phyloP scores from a whole-genome alignment of 208 protist genomes.

The Lotmaria passim region DNA sequence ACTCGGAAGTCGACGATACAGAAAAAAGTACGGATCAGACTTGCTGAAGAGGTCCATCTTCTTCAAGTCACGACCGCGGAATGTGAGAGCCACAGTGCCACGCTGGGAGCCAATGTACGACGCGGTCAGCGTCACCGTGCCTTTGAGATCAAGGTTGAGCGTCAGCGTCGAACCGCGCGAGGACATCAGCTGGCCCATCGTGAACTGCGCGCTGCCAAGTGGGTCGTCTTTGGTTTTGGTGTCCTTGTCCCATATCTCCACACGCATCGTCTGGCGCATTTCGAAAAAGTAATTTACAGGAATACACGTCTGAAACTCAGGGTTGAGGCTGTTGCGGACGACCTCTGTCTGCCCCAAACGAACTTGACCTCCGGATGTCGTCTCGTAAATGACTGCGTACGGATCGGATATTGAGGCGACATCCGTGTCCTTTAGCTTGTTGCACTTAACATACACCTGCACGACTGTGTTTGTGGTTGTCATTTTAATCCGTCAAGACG shows the following conservation, averaged over 20 bases:
- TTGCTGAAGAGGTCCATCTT: conserved; percentile 53
- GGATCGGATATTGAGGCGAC: conserved; percentile 4
- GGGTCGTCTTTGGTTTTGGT: conserved; percentile 30
- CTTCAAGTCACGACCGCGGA: conserved; percentile 38
- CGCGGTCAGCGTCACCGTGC: conserved; percentile 36
- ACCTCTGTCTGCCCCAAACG: conserved; percentile 8
- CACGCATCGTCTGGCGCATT: conserved; percentile 26
- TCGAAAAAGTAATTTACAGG: conserved; percentile 50
- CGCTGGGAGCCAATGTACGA: conserved; percentile 7
- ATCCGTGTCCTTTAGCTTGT: conserved; percentile 5
- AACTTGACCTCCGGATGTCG: not conserved
- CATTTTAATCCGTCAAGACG: too few relatives aligned
- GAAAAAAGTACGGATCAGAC: conserved; percentile 39
- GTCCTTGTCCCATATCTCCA: conserved; percentile 40
- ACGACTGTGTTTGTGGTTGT: not conserved
- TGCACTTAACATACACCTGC: conserved; percentile 7
- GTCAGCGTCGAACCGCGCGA: conserved; percentile 13
- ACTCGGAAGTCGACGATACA: conserved; percentile 25
- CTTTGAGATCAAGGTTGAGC: conserved; percentile 24
- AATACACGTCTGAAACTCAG: conserved; percentile 35
- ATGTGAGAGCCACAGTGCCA: conserved; percentile 21
- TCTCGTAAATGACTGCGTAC: conserved; percentile 6
- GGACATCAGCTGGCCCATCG: conserved; percentile 36
- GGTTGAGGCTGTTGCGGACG: conserved; percentile 42
- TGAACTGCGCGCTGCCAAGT: conserved; percentile 33